phyloP scores from a whole-genome alignment of 768 basidiomycete genomes.

The Mycena olivaceomarginata region DNA sequence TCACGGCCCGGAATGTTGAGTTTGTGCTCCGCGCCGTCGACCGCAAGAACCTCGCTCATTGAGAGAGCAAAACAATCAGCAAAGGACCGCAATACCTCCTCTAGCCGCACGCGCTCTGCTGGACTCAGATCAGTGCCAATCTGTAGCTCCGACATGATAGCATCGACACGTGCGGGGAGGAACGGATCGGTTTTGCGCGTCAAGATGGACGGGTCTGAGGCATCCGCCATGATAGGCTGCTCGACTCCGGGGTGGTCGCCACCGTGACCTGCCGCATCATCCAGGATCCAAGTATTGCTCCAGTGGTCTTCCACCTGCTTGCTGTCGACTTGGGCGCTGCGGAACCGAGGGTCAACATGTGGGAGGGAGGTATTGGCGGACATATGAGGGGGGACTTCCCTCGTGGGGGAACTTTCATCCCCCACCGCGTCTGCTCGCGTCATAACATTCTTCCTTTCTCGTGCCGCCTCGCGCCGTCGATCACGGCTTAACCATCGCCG shows the following conservation, averaged over 20 bases:
- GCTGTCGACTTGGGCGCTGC: no score
- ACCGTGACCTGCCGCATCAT: constrained; percentile 12
- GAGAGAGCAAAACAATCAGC: constrained; percentile 63
- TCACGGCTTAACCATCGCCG: background rate
- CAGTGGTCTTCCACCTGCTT: background rate
- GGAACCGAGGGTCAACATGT: no score
- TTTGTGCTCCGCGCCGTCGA: constrained; percentile 43
- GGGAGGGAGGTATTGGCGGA: no score
- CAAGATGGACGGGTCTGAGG: background rate
- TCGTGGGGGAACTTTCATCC: constrained; percentile 24
- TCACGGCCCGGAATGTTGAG: constrained; percentile 40
- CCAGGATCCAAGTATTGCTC: constrained; percentile 27
- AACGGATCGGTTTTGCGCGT: constrained; percentile 45
- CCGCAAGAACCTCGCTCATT: constrained; percentile 51
- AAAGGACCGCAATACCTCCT: constrained; percentile 50
- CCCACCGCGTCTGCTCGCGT: constrained; percentile 34
- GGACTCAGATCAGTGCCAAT: constrained; percentile 46
- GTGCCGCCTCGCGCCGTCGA: background rate
- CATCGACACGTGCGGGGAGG: constrained; percentile 43
- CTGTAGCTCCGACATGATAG: constrained; percentile 38
- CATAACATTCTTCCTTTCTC: background rate
- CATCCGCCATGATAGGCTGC: background rate
- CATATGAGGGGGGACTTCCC: no score
- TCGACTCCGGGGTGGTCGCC: constrained; percentile 18
- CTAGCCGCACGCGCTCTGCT: constrained; percentile 38